These are phyloP conservation scores for Aureobasidium sp. DNA, from an alignment of 2,329 filamentous ascomycete species.

Conservation along the genomic window DNA sequence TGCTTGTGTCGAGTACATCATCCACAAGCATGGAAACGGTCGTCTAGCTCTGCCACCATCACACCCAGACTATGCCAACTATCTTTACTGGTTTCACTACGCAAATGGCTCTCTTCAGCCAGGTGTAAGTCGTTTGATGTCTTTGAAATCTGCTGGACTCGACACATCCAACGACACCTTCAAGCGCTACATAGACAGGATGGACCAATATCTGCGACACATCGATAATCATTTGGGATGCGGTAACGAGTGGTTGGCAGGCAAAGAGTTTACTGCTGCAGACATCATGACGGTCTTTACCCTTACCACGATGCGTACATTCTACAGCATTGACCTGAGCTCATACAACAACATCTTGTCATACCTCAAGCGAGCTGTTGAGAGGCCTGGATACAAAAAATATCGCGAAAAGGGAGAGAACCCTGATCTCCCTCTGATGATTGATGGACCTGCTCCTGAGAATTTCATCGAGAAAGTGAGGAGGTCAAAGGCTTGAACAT, in stretches of 20 bases:
- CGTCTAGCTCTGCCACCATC: conserved; percentile 40
- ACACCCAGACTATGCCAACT: conserved; percentile 50
- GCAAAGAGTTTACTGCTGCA: conserved; percentile 55
- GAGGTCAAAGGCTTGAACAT: conserved; percentile 1
- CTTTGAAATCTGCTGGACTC: conserved; percentile 20
- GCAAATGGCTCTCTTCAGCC: conserved; percentile 37
- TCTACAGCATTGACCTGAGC: conserved; percentile 30
- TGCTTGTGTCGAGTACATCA: conserved; percentile 57
- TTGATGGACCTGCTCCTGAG: conserved; percentile 22
- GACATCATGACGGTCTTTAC: conserved; percentile 58
- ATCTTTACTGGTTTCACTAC: conserved; percentile 60
- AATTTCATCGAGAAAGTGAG: conserved; percentile 24
- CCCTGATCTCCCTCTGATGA: conserved; percentile 23
- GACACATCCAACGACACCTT: conserved; percentile 26
- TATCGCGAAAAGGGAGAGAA: conserved; percentile 29
- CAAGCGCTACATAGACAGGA: conserved; percentile 28
- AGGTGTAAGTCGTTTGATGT: conserved; percentile 21
- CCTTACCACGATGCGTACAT: conserved; percentile 55
- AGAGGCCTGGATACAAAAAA: conserved; percentile 24
- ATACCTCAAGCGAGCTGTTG: conserved; percentile 24
- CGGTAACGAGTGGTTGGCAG: conserved; percentile 49
- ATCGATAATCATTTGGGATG: conserved; percentile 44
- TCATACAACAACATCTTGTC: conserved; percentile 24
- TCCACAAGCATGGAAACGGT: conserved; percentile 46
- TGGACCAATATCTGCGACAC: conserved; percentile 35